Percentiles rank a stretch among this genome's conserved stretches.
Evolutionary conservation across 2,329 filamentous ascomycete genomes (phyloP).

Genomic region (Lasiodiplodia gonubiensis): DNA sequence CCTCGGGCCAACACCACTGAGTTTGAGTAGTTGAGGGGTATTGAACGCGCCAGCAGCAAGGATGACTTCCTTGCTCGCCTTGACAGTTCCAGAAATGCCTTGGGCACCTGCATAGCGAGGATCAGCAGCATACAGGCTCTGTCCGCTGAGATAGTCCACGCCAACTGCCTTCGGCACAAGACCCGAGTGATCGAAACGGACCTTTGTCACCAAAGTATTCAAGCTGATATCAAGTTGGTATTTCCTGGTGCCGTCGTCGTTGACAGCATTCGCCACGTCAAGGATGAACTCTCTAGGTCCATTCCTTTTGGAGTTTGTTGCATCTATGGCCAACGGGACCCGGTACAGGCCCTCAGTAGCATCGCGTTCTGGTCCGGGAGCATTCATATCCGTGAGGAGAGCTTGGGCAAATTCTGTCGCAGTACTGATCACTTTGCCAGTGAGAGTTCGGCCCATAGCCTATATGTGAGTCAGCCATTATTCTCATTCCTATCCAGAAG

Average conservation of each 20-base stretch:
- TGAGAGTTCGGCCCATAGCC: slow-evolving; percentile 49
- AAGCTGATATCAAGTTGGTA: slow-evolving; percentile 64
- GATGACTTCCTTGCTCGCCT: slow-evolving; percentile 54
- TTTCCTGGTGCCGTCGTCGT: slow-evolving; percentile 35
- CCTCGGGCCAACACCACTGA: slow-evolving; percentile 66
- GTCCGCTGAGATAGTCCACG: slow-evolving; percentile 51
- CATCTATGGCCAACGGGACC: slow-evolving; percentile 56
- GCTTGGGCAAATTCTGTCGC: slow-evolving; percentile 51
- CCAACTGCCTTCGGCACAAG: slow-evolving; percentile 49
- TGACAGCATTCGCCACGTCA: slow-evolving; percentile 52
- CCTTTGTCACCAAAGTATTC: slow-evolving; percentile 69
- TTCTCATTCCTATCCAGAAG: background rate
- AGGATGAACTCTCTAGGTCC: slow-evolving; percentile 64
- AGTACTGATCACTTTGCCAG: slow-evolving; percentile 37
- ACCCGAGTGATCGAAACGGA: slow-evolving; percentile 66
- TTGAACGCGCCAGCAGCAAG: slow-evolving; percentile 63
- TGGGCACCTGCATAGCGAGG: slow-evolving; percentile 35
- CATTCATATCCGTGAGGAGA: slow-evolving; percentile 59
- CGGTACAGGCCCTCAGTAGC: slow-evolving; percentile 58
- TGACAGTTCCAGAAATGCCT: slow-evolving; percentile 49
- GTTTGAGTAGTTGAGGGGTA: slow-evolving; percentile 68
- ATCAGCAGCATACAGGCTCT: slow-evolving; percentile 47
- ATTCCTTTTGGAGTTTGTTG: slow-evolving; percentile 50
- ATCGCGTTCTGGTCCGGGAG: slow-evolving; percentile 43
- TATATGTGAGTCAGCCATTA: background rate